These are phyloP conservation scores for Amanita rubescens DNA, from an alignment of 768 basidiomycete genomes.

Conservation along the genomic window DNA sequence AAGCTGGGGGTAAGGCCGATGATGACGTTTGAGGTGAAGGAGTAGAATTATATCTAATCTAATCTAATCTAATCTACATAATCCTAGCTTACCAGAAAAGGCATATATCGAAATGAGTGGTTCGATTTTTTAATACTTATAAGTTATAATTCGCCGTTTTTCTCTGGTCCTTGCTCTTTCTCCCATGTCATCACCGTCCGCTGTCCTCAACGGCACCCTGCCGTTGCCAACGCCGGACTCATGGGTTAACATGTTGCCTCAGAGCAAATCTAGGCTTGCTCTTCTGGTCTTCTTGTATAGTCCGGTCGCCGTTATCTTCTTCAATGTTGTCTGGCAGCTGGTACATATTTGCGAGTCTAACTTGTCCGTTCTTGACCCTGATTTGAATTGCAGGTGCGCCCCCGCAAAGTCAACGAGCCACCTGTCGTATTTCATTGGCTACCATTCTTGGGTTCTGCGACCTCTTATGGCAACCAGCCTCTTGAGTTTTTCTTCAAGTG, in stretches of 20 bases:
- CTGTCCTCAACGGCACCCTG: conserved; percentile 2
- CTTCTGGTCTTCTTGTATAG: conserved; percentile 53
- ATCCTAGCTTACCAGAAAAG: conserved; percentile 4
- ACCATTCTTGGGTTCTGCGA: conserved; percentile 85
- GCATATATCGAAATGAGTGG: conserved; percentile 16
- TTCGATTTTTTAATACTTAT: conserved; percentile 25
- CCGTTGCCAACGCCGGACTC: conserved; percentile 31
- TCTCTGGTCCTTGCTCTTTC: conserved; percentile 1
- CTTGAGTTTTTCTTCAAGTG: conserved; percentile 79
- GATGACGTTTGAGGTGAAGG: background rate
- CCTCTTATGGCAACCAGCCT: conserved; percentile 88
- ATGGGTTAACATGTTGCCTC: conserved; percentile 37
- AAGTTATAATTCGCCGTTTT: conserved; percentile 12
- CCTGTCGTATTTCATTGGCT: conserved; percentile 92
- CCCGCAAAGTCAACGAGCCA: conserved; percentile 64
- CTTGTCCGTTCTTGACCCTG: background rate
- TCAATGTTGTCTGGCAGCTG: conserved; percentile 77
- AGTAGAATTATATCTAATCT: background rate
- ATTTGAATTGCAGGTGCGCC: conserved; percentile 42
- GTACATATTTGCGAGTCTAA: conserved; percentile 35
- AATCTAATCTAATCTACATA: conserved; percentile 9
- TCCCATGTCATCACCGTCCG: conserved; percentile 29
- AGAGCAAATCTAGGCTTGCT: conserved; percentile 34
- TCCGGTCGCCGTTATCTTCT: conserved; percentile 56
- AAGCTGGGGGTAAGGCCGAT: conserved; percentile 20